Percentiles rank a stretch among this genome's conserved stretches.
Evolutionary conservation across 345 rosid species (phyloP).

Genomic region (Trapa incisa): DNA sequence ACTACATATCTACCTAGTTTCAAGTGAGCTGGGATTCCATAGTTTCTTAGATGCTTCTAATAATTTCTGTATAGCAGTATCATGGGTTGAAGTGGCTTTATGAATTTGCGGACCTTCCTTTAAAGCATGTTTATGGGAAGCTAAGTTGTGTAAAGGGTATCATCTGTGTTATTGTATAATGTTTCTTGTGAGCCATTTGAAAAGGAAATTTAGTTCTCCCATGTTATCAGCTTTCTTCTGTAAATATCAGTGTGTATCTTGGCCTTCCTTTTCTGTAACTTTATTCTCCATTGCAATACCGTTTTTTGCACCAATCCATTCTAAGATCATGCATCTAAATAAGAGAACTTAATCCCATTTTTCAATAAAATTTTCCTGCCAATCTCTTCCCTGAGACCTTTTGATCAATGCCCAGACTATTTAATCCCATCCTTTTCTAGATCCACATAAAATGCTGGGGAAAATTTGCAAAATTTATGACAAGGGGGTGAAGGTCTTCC

Average conservation of each 20-base stretch:
- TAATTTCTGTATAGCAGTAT: neutral
- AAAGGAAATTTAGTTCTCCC: neutral
- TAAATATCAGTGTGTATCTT: no score
- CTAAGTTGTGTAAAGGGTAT: neutral
- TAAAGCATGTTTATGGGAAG: neutral
- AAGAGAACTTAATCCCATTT: no score
- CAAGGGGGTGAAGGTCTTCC: conserved; percentile 19
- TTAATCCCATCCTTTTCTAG: neutral
- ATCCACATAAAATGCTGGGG: neutral
- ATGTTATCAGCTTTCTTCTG: no score
- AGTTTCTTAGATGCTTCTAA: neutral
- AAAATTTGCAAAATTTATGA: conserved; percentile 4
- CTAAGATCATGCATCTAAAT: no score
- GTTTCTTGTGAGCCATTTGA: neutral
- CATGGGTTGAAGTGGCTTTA: neutral
- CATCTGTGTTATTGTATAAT: neutral
- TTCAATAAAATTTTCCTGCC: no score
- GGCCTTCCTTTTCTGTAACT: no score
- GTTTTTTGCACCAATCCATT: neutral
- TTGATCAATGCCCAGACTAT: neutral
- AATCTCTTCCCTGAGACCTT: neutral
- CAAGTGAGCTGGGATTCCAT: neutral
- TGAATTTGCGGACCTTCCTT: neutral
- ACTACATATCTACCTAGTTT: neutral
- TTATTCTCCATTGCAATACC: no score